Base-by-base conservation (phyloP, 495 filamentous ascomycete species). In the Trichoderma asperelloides region DNA sequence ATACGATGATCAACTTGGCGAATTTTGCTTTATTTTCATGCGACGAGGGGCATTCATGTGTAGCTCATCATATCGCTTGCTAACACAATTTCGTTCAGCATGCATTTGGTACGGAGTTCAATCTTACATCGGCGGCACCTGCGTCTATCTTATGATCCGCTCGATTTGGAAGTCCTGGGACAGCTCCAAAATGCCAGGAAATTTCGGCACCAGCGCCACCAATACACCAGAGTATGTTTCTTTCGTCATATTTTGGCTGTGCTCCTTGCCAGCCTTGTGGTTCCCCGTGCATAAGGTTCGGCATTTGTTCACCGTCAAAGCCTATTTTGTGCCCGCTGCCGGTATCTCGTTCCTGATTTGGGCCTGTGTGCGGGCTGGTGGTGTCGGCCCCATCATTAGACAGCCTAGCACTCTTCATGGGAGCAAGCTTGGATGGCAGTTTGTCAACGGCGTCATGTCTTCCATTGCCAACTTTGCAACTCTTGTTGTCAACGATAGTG, bases 401-500 rank as follows among this genome's bases (percentile, higher is more conserved):
- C 91, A 95, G 78, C 79, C 83, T 0, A 79, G 83, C 63, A 87
- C 78, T 16, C 74, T 86, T 30, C 76, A 88, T 45, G 93, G 93
- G 57, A 87, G 83, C 72, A 82, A 81, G 0, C 80, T 96, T 1
- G 90, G 82, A 11, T 97, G 93, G 93, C 85, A 87, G 25, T 86
- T 96, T 55, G 83, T 97, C 39, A 88, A 87, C 66, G 90, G 89
- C 40, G 85, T 96, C 76, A 96, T 96, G 93, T 87, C 81, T 55
- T 88, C 90, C 27, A 92, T 97, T 71, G 93, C 91, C 66, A 97
- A 97, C 79, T 97, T 96, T 71, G 92, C 93, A 2, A 92, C 93
- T 0, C 81, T 97, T 41, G 89, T 91, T 70, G 87, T 90, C 66
- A 91, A 92, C 75, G 90, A 96, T 70, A 92, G 93, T 3, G 93